Evolutionary conservation across 2,329 filamentous ascomycete species (phyloP).

Genomic region (Rutstroemia sp.): DNA sequence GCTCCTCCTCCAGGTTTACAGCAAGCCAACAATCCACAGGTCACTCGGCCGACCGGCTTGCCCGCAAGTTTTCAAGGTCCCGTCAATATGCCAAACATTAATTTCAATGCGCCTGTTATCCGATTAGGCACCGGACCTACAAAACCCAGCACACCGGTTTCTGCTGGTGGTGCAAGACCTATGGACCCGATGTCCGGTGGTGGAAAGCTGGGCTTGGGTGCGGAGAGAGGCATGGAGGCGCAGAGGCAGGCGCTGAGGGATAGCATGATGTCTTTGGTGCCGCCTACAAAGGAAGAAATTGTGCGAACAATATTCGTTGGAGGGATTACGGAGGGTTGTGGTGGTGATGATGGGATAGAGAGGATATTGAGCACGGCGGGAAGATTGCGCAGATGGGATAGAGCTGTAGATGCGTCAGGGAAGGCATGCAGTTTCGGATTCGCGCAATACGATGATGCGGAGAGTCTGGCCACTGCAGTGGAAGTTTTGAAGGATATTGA

Average conservation of each 20-base stretch:
- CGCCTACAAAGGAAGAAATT: conserved; percentile 84
- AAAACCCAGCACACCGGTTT: conserved; percentile 44
- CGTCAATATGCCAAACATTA: conserved; percentile 91
- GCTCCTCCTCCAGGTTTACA: conserved; percentile 71
- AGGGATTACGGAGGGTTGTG: conserved; percentile 71
- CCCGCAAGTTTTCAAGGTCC: conserved; percentile 82
- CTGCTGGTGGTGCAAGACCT: conserved; percentile 35
- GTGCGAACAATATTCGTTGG: conserved; percentile 85
- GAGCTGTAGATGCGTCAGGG: conserved; percentile 64
- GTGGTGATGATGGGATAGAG: conserved; percentile 73
- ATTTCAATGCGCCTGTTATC: conserved; percentile 95
- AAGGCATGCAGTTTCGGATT: conserved; percentile 89
- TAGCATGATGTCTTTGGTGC: conserved; percentile 63
- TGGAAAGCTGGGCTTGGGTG: conserved; percentile 32
- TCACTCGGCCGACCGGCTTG: conserved; percentile 73
- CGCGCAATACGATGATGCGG: conserved; percentile 87
- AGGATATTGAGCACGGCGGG: conserved; percentile 71
- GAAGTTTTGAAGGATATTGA: conserved; percentile 77
- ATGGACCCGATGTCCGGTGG: conserved; percentile 31
- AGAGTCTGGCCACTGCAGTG: conserved; percentile 77
- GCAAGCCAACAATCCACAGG: conserved; percentile 64
- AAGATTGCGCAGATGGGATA: conserved; percentile 76
- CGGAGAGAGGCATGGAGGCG: conserved; percentile 49
- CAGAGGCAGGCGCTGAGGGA: conserved; percentile 61
- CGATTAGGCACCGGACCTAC: conserved; percentile 72